Evolutionary conservation across 2,329 filamentous ascomycete genomes (phyloP).

Genomic region (Aspergillus sp.): DNA sequence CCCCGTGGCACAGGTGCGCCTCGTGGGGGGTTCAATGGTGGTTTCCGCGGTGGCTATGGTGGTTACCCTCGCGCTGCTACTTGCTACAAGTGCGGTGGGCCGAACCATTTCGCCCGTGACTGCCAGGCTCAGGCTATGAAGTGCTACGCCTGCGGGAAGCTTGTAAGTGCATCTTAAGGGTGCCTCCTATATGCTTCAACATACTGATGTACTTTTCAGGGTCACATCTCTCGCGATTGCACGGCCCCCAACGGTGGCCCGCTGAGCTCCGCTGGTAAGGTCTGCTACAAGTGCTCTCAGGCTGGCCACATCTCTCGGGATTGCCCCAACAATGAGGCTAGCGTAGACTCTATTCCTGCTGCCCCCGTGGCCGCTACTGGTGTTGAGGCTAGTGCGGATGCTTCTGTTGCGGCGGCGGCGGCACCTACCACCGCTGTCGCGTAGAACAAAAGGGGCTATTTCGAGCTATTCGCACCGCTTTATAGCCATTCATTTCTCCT

Average conservation of each 20-base stretch:
- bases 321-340: conserved; percentile 72
- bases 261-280: conserved; percentile 94
- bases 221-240: conserved; percentile 92
- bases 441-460: conserved; percentile 28
- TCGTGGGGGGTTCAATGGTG: conserved; percentile 64
- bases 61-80: conserved; percentile 57
- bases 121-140: conserved; percentile 99
- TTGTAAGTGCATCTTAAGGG: conserved; percentile 44
- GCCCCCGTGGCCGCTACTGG: conserved; percentile 33
- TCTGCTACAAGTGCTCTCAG: conserved; percentile 96
- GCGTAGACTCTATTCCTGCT: conserved; percentile 29
- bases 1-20: conserved; percentile 64
- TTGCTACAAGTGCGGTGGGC: conserved; percentile 73
- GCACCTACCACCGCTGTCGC: conserved; percentile 46
- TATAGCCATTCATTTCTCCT: conserved; percentile 11
- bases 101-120: conserved; percentile 97
- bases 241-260: conserved; percentile 95
- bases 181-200: background rate
- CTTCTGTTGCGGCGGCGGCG: conserved; percentile 34
- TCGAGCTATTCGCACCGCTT: conserved; percentile 14
- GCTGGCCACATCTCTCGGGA: conserved; percentile 95
- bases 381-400: conserved; percentile 41
- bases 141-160: conserved; percentile 95
- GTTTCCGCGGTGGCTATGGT: conserved; percentile 71
- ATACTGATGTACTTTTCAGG: conserved; percentile 37